These are phyloP conservation scores for Cercospora beticola DNA, from an alignment of 2,329 filamentous ascomycete species.

Conservation along the genomic window DNA sequence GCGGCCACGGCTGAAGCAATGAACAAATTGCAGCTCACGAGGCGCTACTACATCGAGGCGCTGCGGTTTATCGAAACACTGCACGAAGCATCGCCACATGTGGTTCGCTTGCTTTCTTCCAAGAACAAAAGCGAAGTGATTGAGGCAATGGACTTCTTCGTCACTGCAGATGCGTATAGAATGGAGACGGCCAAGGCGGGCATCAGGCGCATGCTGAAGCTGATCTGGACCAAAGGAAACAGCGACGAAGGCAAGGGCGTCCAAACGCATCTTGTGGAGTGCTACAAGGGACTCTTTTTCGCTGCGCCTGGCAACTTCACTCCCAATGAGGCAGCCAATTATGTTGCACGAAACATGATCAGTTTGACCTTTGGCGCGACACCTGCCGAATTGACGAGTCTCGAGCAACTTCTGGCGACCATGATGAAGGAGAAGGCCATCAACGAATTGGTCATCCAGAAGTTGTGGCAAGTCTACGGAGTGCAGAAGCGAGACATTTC, in stretches of 20 bases:
- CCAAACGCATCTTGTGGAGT: constrained; percentile 93
- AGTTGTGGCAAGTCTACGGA: constrained; percentile 97
- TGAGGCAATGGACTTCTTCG: constrained; percentile 98
- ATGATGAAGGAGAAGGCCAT: constrained; percentile 96
- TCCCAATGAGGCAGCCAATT: constrained; percentile 87
- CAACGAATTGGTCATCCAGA: constrained; percentile 79
- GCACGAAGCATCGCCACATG: constrained; percentile 74
- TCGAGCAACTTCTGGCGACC: constrained; percentile 90
- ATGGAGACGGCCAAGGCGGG: constrained; percentile 89
- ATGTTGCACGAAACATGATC: constrained; percentile 97
- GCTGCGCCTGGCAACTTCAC: constrained; percentile 88
- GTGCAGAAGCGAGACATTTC: constrained; percentile 93
- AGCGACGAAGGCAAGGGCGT: constrained; percentile 98
- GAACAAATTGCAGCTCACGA: constrained; percentile 80
- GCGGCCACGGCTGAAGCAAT: constrained; percentile 87
- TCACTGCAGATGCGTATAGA: constrained; percentile 92
- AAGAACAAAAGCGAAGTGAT: constrained; percentile 98
- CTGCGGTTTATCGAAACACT: constrained; percentile 91
- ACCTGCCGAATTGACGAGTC: constrained; percentile 87
- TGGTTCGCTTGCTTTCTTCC: constrained; percentile 85
- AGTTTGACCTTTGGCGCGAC: constrained; percentile 95
- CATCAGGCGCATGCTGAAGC: constrained; percentile 89
- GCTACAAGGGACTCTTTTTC: constrained; percentile 94
- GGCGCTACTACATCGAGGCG: constrained; percentile 89
- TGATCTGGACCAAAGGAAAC: constrained; percentile 99